These are phyloP conservation scores for Alopecurus myosuroides DNA, from an alignment of 176 grass and related monocot genomes.

Conservation along the genomic window DNA sequence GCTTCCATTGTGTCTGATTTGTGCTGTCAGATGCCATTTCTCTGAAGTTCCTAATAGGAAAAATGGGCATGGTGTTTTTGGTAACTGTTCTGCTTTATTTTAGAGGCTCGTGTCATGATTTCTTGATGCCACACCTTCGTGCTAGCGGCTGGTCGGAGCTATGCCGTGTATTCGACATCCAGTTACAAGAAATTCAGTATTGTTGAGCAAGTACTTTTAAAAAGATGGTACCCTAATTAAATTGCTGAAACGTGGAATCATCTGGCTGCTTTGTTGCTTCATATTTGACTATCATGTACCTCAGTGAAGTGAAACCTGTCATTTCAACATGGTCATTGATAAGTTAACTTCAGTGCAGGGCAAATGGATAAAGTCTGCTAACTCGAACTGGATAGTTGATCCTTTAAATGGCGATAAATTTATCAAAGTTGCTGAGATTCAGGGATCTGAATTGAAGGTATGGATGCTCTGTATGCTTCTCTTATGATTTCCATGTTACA, in stretches of 20 bases:
- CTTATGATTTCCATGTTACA: neutral
- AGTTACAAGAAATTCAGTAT: neutral
- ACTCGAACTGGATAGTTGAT: conserved; percentile 74
- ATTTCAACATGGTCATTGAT: neutral
- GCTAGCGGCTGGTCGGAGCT: neutral
- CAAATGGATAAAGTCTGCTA: conserved; percentile 57
- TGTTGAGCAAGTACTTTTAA: neutral
- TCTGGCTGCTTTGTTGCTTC: neutral
- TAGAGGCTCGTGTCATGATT: neutral
- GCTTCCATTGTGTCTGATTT: neutral
- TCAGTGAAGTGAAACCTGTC: neutral
- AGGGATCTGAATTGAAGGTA: conserved; percentile 80
- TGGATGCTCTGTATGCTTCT: neutral
- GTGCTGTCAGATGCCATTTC: neutral
- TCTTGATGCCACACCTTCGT: neutral
- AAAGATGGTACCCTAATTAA: neutral
- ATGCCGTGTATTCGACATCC: neutral
- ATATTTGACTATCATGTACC: neutral
- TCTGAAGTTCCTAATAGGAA: neutral
- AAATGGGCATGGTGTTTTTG: neutral
- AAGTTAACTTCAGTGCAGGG: conserved; percentile 71
- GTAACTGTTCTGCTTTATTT: neutral
- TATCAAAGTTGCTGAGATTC: conserved; percentile 79
- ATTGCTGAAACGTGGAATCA: neutral
- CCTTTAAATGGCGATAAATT: conserved; percentile 87